phyloP scores from a whole-genome alignment of 2,329 filamentous ascomycete genomes.

The Didymella glomerata region DNA sequence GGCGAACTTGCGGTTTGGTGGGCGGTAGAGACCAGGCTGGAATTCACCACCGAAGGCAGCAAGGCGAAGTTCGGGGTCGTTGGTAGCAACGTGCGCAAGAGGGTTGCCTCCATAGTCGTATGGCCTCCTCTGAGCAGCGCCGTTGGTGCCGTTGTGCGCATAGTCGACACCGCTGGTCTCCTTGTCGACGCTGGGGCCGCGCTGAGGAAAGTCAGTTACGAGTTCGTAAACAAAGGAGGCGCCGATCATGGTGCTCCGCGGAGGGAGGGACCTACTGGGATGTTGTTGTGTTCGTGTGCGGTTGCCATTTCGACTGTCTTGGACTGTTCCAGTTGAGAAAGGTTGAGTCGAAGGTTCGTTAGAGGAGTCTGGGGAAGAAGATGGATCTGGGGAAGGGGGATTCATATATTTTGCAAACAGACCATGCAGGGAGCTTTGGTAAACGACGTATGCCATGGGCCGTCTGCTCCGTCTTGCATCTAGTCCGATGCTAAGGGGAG shows the following conservation, averaged over 20 bases:
- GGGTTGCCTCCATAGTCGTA: constrained; percentile 63
- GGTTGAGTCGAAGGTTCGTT: constrained; percentile 10
- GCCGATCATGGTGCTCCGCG: background rate
- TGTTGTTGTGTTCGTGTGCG: constrained; percentile 49
- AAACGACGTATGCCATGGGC: constrained; percentile 47
- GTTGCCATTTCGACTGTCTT: constrained; percentile 52
- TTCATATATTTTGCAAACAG: constrained; percentile 45
- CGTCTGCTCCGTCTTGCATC: constrained; percentile 30
- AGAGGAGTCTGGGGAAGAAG: constrained; percentile 37
- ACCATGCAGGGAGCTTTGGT: constrained; percentile 36
- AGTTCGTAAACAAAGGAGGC: background rate
- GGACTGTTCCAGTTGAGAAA: constrained; percentile 4
- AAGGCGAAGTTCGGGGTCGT: constrained; percentile 57
- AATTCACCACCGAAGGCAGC: constrained; percentile 62
- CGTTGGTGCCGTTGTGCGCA: constrained; percentile 41
- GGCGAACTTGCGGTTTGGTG: constrained; percentile 59
- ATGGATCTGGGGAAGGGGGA: constrained; percentile 41
- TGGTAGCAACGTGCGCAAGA: constrained; percentile 60
- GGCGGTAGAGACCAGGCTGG: constrained; percentile 60
- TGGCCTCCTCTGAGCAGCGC: constrained; percentile 52
- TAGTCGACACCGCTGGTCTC: constrained; percentile 53
- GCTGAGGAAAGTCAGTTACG: constrained; percentile 27
- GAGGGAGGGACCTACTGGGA: constrained; percentile 34
- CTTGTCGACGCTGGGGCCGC: constrained; percentile 38
- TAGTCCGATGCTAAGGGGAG: constrained; percentile 34